A percentile compares a stretch with the other conserved stretches of the same genome.
Evolutionary conservation across 73 alveolate species (phyloP).

Genomic region (Symbiodinium natans): DNA sequence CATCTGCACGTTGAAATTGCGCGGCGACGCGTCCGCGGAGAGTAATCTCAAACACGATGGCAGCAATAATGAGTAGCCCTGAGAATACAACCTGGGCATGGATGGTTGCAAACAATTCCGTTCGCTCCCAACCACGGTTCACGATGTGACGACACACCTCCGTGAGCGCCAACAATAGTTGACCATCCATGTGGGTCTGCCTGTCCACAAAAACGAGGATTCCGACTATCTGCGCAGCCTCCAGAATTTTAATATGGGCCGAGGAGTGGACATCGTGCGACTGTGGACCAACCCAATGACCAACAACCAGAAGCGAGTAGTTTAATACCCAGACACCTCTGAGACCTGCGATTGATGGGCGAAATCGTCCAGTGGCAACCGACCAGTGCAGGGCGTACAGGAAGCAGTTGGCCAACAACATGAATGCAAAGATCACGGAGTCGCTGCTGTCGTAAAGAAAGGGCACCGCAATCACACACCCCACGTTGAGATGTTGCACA

Average conservation of each 20-base stretch:
- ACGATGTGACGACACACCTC: neutral
- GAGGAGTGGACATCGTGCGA: neutral
- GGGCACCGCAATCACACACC: neutral
- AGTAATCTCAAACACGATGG: neutral
- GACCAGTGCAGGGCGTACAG: neutral
- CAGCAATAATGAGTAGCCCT: neutral
- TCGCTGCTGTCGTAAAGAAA: neutral
- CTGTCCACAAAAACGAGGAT: neutral
- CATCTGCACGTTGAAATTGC: neutral
- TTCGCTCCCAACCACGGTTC: neutral
- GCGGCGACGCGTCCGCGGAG: neutral
- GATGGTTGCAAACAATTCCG: neutral
- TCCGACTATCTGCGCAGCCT: neutral
- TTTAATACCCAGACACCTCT: neutral
- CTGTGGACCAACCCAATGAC: neutral
- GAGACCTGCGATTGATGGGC: neutral
- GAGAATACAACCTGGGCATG: neutral
- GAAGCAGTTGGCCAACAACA: neutral
- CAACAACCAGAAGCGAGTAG: neutral
- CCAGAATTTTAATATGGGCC: neutral
- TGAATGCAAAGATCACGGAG: neutral
- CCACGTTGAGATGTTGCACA: neutral
- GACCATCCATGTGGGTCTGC: neutral
- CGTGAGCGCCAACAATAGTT: neutral
- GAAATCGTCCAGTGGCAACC: neutral